Evolutionary conservation across 768 basidiomycete species (phyloP).

Genomic region (Trametes maxima): DNA sequence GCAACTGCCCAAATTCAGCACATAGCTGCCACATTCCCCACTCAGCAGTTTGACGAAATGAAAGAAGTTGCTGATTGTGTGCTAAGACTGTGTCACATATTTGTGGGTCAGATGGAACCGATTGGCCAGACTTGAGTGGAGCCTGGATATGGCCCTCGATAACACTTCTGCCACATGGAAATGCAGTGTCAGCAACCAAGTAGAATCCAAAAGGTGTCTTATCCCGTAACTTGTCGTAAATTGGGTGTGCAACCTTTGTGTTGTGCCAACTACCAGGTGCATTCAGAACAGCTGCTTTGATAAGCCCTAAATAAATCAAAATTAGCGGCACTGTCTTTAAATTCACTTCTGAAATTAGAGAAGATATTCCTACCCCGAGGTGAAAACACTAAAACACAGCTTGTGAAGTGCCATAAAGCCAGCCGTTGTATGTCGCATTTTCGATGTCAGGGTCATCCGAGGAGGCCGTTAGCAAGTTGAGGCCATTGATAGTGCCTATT

Average conservation of each 20-base stretch:
- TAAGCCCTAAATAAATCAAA: constrained; percentile 33
- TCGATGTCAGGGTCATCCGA: constrained; percentile 44
- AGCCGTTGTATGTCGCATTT: constrained; percentile 51
- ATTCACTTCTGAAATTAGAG: background rate
- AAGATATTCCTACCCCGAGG: constrained; percentile 27
- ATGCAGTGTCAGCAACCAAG: constrained; percentile 49
- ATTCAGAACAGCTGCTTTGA: constrained; percentile 41
- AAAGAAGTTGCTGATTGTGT: constrained; percentile 44
- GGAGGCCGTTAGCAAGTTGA: constrained; percentile 40
- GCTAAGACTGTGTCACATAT: constrained; percentile 29
- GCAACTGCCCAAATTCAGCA: constrained; percentile 48
- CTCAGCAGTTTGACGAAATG: constrained; percentile 51
- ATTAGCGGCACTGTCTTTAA: background rate
- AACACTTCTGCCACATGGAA: constrained; percentile 38
- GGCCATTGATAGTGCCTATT: constrained; percentile 46
- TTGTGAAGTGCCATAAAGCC: constrained; percentile 45
- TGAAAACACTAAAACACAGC: constrained; percentile 41
- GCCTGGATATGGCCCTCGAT: constrained; percentile 40
- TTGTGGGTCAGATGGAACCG: constrained; percentile 11
- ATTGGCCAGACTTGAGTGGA: constrained; percentile 40
- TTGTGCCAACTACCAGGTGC: constrained; percentile 55
- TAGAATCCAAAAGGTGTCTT: constrained; percentile 45
- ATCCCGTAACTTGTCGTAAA: constrained; percentile 39
- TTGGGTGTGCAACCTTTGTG: constrained; percentile 40
- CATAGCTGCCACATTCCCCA: constrained; percentile 52